Evolutionary conservation across 805 yeast genomes (phyloP).

Genomic region (Schizosaccharomyces lindneri): DNA sequence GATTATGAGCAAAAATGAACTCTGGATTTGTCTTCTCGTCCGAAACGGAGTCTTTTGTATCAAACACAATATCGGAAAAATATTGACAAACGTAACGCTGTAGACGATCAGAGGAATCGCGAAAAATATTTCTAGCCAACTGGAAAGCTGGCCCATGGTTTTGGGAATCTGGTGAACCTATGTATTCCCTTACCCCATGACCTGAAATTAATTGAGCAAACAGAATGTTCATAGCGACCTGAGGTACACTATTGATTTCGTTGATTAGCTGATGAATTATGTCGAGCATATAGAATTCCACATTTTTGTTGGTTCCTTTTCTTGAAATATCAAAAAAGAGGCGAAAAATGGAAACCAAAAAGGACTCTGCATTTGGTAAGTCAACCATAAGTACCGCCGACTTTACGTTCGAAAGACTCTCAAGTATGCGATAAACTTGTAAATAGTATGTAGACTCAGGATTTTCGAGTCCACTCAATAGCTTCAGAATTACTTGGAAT

Average conservation of each 20-base stretch:
- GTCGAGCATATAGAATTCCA: slow-evolving; percentile 41
- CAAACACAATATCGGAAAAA: slow-evolving; percentile 51
- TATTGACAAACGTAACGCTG: slow-evolving; percentile 54
- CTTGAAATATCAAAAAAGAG: slow-evolving; percentile 30
- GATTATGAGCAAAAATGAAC: slow-evolving; percentile 30
- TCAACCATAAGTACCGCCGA: slow-evolving; percentile 54
- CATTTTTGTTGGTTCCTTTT: slow-evolving; percentile 21
- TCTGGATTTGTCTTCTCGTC: slow-evolving; percentile 7
- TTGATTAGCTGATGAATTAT: slow-evolving; percentile 51
- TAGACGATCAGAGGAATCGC: slow-evolving; percentile 43
- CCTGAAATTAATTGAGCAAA: slow-evolving; percentile 32
- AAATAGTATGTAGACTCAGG: slow-evolving; percentile 32
- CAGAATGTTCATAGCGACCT: slow-evolving; percentile 32
- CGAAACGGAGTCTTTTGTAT: slow-evolving; percentile 8
- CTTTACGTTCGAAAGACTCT: slow-evolving; percentile 48
- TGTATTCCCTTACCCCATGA: background rate
- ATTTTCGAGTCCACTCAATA: slow-evolving; percentile 28
- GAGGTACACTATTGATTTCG: slow-evolving; percentile 43
- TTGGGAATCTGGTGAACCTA: background rate
- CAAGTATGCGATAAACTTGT: slow-evolving; percentile 40
- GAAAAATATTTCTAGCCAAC: slow-evolving; percentile 43
- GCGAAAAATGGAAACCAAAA: slow-evolving; percentile 33
- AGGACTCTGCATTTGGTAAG: slow-evolving; percentile 31
- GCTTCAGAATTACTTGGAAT: slow-evolving; percentile 39
- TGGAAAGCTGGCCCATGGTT: slow-evolving; percentile 30